Evolutionary conservation across 176 grass and related monocot species (phyloP).

Genomic region (Lolium perenne): DNA sequence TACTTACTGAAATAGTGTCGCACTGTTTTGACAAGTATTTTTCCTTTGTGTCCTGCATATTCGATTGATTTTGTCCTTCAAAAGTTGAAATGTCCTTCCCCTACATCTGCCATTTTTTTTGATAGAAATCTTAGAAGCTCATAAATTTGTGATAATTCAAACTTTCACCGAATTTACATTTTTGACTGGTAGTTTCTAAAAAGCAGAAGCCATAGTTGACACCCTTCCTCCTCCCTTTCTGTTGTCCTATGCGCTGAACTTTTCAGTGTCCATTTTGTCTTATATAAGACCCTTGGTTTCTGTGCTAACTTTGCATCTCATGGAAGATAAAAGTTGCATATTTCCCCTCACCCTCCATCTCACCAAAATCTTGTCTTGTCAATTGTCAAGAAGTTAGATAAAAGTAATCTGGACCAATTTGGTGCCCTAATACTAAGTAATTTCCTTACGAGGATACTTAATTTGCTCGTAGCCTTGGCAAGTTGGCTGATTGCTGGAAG

Average conservation of each 20-base stretch:
- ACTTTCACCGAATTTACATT: background rate
- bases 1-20: constrained; percentile 6
- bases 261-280: constrained; percentile 4
- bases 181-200: background rate
- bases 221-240: background rate
- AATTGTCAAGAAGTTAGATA: constrained; percentile 1
- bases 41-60: background rate
- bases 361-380: background rate
- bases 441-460: background rate
- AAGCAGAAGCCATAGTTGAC: background rate
- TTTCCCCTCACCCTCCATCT: background rate
- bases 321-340: background rate
- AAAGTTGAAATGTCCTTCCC: background rate
- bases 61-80: background rate
- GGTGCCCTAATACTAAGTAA: constrained; percentile 7
- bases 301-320: constrained; percentile 21
- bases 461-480: constrained; percentile 9
- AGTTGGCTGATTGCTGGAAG: constrained; percentile 37
- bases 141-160: constrained; percentile 1
- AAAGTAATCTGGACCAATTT: background rate
- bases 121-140: constrained; percentile 13
- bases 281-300: background rate
- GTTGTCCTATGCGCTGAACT: background rate
- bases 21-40: constrained; percentile 2
- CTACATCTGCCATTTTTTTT: background rate